Evolutionary conservation across 345 rosid genomes (phyloP).

Genomic region (Mercurialis annua): DNA sequence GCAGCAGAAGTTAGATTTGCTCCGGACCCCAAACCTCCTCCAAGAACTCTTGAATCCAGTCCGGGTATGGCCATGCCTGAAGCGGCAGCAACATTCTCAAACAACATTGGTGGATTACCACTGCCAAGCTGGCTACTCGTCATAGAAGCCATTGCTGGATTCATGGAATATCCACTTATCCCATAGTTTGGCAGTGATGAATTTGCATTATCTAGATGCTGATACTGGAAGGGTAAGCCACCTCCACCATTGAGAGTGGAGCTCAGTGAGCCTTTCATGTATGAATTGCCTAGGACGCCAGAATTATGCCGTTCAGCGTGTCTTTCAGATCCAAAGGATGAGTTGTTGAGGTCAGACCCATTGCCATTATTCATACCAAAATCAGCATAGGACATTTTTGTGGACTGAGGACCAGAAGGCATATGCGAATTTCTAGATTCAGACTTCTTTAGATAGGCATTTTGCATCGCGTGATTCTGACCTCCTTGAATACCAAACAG

Average conservation of each 20-base stretch:
- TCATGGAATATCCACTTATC: slow-evolving; percentile 45
- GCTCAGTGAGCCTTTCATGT: slow-evolving; percentile 63
- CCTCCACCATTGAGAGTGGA: slow-evolving; percentile 50
- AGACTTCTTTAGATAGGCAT: slow-evolving; percentile 34
- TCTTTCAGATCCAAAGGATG: slow-evolving; percentile 38
- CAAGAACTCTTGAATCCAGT: slow-evolving; percentile 61
- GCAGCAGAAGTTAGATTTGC: slow-evolving; percentile 42
- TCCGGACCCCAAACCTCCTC: slow-evolving; percentile 47
- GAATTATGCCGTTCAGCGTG: slow-evolving; percentile 46
- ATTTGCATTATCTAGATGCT: slow-evolving; percentile 43
- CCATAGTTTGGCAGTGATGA: slow-evolving; percentile 48
- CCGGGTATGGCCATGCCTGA: slow-evolving; percentile 54
- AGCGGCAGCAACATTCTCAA: slow-evolving; percentile 68
- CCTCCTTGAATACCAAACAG: slow-evolving; percentile 47
- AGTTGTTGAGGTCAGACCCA: slow-evolving; percentile 34
- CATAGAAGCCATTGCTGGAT: slow-evolving; percentile 57
- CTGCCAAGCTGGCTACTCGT: slow-evolving; percentile 63
- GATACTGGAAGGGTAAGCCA: slow-evolving; percentile 49
- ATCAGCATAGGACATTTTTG: slow-evolving; percentile 33
- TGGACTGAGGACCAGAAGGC: slow-evolving; percentile 29
- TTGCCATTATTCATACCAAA: slow-evolving; percentile 35
- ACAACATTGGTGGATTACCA: slow-evolving; percentile 54
- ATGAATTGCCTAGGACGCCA: slow-evolving; percentile 39
- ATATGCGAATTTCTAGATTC: slow-evolving; percentile 37
- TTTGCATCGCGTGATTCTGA: slow-evolving; percentile 41